Evolutionary conservation across 257 asterid species (phyloP).

Genomic region (Thymus mandschuricus): DNA sequence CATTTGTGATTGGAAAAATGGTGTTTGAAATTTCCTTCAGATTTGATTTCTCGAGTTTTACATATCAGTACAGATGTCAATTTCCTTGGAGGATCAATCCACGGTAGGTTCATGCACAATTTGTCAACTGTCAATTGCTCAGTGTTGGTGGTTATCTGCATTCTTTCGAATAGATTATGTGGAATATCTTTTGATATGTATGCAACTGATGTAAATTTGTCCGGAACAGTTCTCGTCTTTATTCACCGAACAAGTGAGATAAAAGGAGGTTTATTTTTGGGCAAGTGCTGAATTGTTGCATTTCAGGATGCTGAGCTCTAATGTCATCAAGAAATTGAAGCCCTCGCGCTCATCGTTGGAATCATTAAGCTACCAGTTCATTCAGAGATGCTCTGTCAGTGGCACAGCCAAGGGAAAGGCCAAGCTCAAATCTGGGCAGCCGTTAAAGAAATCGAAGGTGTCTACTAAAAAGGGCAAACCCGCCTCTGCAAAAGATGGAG

Average conservation of each 20-base stretch:
- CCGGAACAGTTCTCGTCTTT: slow-evolving; percentile 15
- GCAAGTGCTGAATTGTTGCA: background rate
- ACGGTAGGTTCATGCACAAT: background rate
- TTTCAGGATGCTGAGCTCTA: slow-evolving; percentile 43
- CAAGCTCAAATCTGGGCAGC: slow-evolving; percentile 63
- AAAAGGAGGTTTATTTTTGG: background rate
- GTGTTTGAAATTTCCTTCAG: no score
- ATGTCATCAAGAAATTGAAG: slow-evolving; percentile 49
- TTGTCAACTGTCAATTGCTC: background rate
- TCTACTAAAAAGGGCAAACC: slow-evolving; percentile 61
- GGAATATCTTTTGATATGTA: background rate
- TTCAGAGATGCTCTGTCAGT: slow-evolving; percentile 84
- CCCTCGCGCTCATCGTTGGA: slow-evolving; percentile 48
- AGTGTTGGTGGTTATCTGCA: background rate
- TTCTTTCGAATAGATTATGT: background rate
- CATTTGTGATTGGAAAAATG: no score
- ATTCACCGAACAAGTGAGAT: background rate
- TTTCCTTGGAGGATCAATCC: background rate
- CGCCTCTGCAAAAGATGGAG: slow-evolving; percentile 44
- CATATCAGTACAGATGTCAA: no score
- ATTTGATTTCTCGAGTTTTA: no score
- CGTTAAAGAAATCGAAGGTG: slow-evolving; percentile 66
- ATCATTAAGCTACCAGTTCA: slow-evolving; percentile 51
- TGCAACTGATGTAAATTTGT: background rate
- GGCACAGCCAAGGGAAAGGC: slow-evolving; percentile 92